These are phyloP conservation scores for Sporothrix curviconia DNA, from an alignment of 2,329 filamentous ascomycete genomes.

Conservation along the genomic window DNA sequence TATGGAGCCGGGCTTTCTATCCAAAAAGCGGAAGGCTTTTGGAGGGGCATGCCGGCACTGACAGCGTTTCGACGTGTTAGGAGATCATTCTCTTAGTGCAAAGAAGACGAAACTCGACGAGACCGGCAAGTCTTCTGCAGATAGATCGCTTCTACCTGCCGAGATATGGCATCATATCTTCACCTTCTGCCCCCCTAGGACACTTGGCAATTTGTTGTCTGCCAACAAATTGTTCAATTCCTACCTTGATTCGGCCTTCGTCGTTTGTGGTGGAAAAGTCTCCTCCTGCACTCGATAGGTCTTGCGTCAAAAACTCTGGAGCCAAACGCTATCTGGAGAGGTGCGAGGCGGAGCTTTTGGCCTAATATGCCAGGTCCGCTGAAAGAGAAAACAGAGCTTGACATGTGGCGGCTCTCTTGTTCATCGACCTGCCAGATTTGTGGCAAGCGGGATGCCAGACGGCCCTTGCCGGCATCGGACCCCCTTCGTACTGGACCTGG, in stretches of 20 bases:
- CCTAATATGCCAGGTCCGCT: slow-evolving; percentile 65
- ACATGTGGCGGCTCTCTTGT: slow-evolving; percentile 69
- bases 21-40: neutral
- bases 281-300: slow-evolving; percentile 22
- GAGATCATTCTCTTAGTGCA: neutral
- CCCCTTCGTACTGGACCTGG: slow-evolving; percentile 58
- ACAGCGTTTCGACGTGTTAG: too few species aligned
- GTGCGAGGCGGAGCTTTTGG: slow-evolving; percentile 59
- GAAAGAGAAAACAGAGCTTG: slow-evolving; percentile 57
- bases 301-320: slow-evolving; percentile 30
- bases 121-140: slow-evolving; percentile 23
- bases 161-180: slow-evolving; percentile 68
- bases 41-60: too few species aligned
- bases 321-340: slow-evolving; percentile 64
- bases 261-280: slow-evolving; percentile 11
- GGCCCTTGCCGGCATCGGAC: slow-evolving; percentile 27
- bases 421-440: slow-evolving; percentile 63
- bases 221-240: slow-evolving; percentile 61
- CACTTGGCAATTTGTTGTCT: slow-evolving; percentile 57
- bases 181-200: slow-evolving; percentile 55
- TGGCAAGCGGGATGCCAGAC: slow-evolving; percentile 31
- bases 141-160: slow-evolving; percentile 41
- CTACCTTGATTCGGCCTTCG: slow-evolving; percentile 48
- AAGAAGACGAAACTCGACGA: too few species aligned
- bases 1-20: neutral